phyloP scores from a whole-genome alignment of 2,329 filamentous ascomycete species.

The Penicillium sp. region DNA sequence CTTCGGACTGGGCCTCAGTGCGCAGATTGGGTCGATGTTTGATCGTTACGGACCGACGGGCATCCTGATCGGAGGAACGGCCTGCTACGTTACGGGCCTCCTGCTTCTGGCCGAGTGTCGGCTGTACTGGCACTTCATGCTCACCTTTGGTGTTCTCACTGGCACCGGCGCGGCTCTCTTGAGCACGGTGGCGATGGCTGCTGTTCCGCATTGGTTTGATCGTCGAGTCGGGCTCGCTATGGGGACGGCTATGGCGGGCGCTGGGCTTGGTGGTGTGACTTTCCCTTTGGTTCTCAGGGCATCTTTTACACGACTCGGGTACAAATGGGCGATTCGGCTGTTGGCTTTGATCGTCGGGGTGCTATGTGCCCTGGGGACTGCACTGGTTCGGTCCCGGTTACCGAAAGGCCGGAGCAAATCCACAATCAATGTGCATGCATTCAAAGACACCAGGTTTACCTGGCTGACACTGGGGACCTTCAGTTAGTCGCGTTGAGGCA shows the following conservation, averaged over 20 bases:
- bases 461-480: constrained; percentile 48
- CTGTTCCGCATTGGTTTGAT: constrained; percentile 46
- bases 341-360: constrained; percentile 37
- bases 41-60: constrained; percentile 49
- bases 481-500: constrained; percentile 26
- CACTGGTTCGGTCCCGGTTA: constrained; percentile 38
- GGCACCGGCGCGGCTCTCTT: constrained; percentile 38
- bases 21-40: constrained; percentile 52
- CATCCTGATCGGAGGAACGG: constrained; percentile 42
- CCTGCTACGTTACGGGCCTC: constrained; percentile 41
- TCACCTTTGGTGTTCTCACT: constrained; percentile 40
- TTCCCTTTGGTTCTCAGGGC: constrained; percentile 40
- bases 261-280: constrained; percentile 38
- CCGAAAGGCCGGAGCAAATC: constrained; percentile 32
- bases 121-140: constrained; percentile 51
- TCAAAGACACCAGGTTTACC: constrained; percentile 44
- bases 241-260: constrained; percentile 42
- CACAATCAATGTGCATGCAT: constrained; percentile 45
- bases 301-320: constrained; percentile 36
- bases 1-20: constrained; percentile 44
- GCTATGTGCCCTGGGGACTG: constrained; percentile 33
- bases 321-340: constrained; percentile 41
- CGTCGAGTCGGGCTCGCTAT: constrained; percentile 38
- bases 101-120: constrained; percentile 49
- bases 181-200: constrained; percentile 40